Base-by-base conservation (phyloP, 2,329 filamentous ascomycete species). In the Cladophialophora yegresii region DNA sequence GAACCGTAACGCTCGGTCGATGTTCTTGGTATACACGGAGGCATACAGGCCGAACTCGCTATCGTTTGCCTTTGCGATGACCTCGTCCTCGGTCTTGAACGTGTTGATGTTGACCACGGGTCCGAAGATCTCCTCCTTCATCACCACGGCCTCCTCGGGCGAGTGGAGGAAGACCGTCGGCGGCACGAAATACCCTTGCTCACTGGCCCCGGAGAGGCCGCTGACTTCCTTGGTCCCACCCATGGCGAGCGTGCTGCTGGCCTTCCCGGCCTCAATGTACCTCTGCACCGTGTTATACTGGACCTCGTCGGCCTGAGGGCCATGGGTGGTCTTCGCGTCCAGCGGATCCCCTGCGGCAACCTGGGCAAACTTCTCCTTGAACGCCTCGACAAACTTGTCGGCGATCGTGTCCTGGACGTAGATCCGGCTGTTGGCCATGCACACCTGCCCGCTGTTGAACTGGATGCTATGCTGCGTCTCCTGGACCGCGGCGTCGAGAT, bases 371-470 rank as follows among this genome's bases (percentile, higher is more conserved):
- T 69, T 69, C 16, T 73, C 64, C 54, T 76, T 75, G 68, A 79
- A 77, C 30, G 70, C 68, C 7, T 71, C 72, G 1, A 77, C 61
- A 50, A 71, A 71, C 40, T 58, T 51, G 54, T 70, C 65, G 33
- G 62, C 60, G 23, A 72, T 64, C 50, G 54, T 67, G 28, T 69
- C 64, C 23, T 72, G 70, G 13, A 72, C 67, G 33, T 67, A 63
- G 28, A 69, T 54, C 20, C 67, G 36, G 59, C 64, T 61, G 57
- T 68, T 86, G 0, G 84, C 83, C 2, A 83, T 85, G 75, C 85
- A 87, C 20, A 85, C 81, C 69, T 87, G 83, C 28, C 85, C 85
- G 70, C 82, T 81, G 74, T 86, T 85, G 63, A 80, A 82, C 80
- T 84, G 83, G 65, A 84, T 83, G 50, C 81, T 83, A 54, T 81